phyloP scores from a whole-genome alignment of 2,329 filamentous ascomycete genomes.

The Penicillium sp. region DNA sequence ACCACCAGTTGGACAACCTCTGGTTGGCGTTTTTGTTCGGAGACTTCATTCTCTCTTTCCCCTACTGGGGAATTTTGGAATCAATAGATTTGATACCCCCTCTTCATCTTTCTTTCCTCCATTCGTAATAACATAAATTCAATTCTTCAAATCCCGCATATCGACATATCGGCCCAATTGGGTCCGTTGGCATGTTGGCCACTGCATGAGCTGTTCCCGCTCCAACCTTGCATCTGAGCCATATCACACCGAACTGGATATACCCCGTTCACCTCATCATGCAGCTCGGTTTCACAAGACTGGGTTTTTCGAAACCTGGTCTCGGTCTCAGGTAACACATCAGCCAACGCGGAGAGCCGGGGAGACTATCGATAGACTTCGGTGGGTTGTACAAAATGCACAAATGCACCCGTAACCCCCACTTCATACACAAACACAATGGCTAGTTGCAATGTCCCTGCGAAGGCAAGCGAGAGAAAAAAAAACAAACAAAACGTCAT shows the following conservation, averaged over 20 bases:
- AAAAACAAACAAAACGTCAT: neutral
- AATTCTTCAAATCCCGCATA: neutral
- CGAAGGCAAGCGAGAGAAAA: neutral
- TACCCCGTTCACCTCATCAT: neutral
- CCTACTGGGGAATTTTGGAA: conserved; percentile 7
- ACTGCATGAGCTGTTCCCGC: neutral
- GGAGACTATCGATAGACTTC: neutral
- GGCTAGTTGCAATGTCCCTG: neutral
- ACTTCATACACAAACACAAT: neutral
- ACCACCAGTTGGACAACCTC: neutral
- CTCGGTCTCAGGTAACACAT: neutral
- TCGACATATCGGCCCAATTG: neutral
- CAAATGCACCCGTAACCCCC: neutral
- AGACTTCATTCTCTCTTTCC: conserved; percentile 17
- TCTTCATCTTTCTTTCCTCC: neutral
- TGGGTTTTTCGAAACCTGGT: neutral
- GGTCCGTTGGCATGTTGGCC: neutral
- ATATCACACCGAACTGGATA: neutral
- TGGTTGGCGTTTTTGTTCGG: conserved; percentile 20
- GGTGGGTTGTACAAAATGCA: neutral
- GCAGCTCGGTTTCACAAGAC: neutral
- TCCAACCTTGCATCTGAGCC: neutral
- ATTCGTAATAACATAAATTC: neutral
- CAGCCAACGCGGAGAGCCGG: neutral
- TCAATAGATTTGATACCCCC: conserved; percentile 32